A percentile compares a stretch with the other conserved stretches of the same genome.
Evolutionary conservation across 441 rosid genomes (phyloP).

Genomic region (Theobroma grandiflorum): DNA sequence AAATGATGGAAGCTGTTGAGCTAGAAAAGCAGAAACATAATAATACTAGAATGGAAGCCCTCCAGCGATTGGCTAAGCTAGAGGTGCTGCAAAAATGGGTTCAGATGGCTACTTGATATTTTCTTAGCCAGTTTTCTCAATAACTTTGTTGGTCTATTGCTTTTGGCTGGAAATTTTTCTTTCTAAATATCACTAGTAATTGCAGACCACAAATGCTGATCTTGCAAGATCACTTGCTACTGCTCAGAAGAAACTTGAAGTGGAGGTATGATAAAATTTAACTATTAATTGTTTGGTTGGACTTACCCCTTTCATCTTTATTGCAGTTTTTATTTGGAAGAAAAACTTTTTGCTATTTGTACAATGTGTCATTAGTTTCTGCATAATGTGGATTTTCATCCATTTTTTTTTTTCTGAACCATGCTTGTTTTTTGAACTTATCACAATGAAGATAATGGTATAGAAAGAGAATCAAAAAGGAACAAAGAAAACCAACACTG

Average conservation of each 20-base stretch:
- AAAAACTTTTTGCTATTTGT: not conserved
- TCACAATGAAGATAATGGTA: not conserved
- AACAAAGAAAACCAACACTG: not conserved
- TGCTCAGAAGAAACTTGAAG: slow-evolving; percentile 83
- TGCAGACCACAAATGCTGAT: slow-evolving; percentile 90
- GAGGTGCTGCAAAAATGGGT: slow-evolving; percentile 62
- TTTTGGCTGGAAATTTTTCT: slow-evolving; percentile 20
- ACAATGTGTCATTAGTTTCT: not conserved
- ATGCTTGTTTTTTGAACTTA: not conserved
- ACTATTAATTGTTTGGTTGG: slow-evolving; percentile 7
- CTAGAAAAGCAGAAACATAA: slow-evolving; percentile 94
- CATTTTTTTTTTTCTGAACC: slow-evolving; percentile 8
- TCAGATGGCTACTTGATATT: slow-evolving; percentile 29
- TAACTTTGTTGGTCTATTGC: slow-evolving; percentile 17
- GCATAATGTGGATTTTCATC: not conserved
- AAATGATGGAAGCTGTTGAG: slow-evolving; percentile 92
- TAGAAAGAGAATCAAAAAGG: not conserved
- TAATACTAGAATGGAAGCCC: slow-evolving; percentile 93
- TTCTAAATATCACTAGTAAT: slow-evolving; percentile 45
- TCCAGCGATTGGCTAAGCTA: slow-evolving; percentile 73
- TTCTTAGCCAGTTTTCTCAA: slow-evolving; percentile 15
- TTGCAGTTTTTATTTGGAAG: slow-evolving; percentile 22
- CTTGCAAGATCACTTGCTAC: slow-evolving; percentile 87
- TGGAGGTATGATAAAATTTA: slow-evolving; percentile 66
- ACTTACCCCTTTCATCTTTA: slow-evolving; percentile 9